phyloP scores from a whole-genome alignment of 2,329 filamentous ascomycete species.

The Apiospora sp. region DNA sequence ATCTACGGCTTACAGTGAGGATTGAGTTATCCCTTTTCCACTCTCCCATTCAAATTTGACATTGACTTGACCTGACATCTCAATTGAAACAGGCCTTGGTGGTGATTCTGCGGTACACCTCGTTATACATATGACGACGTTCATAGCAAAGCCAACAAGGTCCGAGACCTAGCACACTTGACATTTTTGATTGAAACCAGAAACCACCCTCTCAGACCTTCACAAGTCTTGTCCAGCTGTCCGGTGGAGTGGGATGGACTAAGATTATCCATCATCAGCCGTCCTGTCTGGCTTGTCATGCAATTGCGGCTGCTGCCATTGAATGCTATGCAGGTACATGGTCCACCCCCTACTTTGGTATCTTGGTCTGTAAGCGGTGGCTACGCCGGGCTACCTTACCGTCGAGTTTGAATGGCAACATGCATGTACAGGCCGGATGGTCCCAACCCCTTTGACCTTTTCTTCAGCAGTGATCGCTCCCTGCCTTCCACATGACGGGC shows the following conservation, averaged over 20 bases:
- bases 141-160: not conserved
- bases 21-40: not conserved
- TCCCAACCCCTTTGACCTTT: constrained; percentile 2
- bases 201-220: not conserved
- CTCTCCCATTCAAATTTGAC: not conserved
- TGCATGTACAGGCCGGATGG: not conserved
- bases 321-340: constrained; percentile 10
- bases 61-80: not conserved
- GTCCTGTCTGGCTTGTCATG: constrained; percentile 5
- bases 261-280: constrained; percentile 8
- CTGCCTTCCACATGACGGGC: not conserved
- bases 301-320: constrained; percentile 14
- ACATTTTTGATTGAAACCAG: constrained; percentile 1
- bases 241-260: not conserved
- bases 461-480: constrained; percentile 9
- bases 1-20: not conserved
- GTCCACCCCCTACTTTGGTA: not conserved
- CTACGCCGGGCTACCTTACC: not conserved
- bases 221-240: not conserved
- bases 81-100: not conserved
- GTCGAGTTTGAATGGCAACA: not conserved
- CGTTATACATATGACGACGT: not conserved
- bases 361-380: not conserved
- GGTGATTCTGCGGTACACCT: not conserved
- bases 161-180: not conserved